Base-by-base conservation (phyloP, 116 monocot species). In the Dioscorea cayenensis region DNA sequence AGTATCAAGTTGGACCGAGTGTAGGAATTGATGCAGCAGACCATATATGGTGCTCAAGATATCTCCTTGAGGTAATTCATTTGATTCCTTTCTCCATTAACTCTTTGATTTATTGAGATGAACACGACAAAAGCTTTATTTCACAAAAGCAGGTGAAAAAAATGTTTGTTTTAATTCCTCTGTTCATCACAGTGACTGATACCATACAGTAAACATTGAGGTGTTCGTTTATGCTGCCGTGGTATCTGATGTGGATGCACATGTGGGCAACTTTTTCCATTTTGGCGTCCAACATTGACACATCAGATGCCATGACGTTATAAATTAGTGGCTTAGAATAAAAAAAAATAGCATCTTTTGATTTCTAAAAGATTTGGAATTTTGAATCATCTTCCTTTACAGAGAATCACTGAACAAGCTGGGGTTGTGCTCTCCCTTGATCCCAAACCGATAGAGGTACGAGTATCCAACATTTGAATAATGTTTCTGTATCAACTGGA, bases 1-100 rank as follows among this genome's bases (percentile, higher is more conserved):
- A 94, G 77, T 94, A 88, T 74, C 94, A 94, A 88, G 94, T 94
- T 70, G 94, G 94, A 65, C 94, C 94, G 17, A 90, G 91, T 76
- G 91, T 94, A 48, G 94, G 94, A 74, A 94, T 90, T 48, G 90
- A 90, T 37, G 94, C 91, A 37, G 91, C 84, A 51, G 94, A 94
- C 59, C 91, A 94, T 49, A 77, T 94, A 22, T 94, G 94, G 94
- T 84, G 85, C 37, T 87, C 94, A 6, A 88, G 94, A 80, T 94
- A 94, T 74, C 76, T 94, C 66, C 90, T 94, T 51, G 94, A 94
- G 94, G 94, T 90, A 86, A 75, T 75, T 79, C 21, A 14, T 20
- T 0, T 62, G 62, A 62, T 23, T 10, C 62, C 20, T 62, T 23
- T 11, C 59, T 9, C 19, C 43, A 9, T 43, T 43, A 43, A 10